Base-by-base conservation (phyloP, 176 grass and related monocot species). In the Carex scoparia region DNA sequence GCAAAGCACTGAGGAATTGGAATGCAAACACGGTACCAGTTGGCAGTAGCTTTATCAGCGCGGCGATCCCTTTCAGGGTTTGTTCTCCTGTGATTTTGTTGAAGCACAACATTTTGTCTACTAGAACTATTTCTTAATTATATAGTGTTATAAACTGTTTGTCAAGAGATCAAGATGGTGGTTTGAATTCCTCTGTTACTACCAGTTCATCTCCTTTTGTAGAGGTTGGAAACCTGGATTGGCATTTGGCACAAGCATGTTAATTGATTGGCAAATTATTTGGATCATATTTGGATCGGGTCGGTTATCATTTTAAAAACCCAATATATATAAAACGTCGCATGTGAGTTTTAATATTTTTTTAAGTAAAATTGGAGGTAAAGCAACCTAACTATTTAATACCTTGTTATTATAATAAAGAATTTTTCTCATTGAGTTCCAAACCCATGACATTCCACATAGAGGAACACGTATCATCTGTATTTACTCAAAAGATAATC, bases 1-100 rank as follows among this genome's bases (percentile, higher is more conserved):
- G 65, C 40, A 87, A 18, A 32, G 80, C 79, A 35, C 54, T 55
- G 79, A 87, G 79, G 56, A 87, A 75, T 38, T 84, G 80, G 57
- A 74, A 87, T 11, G 35, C 70, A 27, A 83, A 73, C 8, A 23
- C 65, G 0, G 80, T 87, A 28, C 85, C 85, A 11, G 40, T 80
- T 18, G 77, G 85, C 4, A 87, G 65, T 8, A 87, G 75, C 49
- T 62, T 81, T 55, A 87, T 69, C 8, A 87, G 62, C 54, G 71
- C 40, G 28, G 65, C 85, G 4, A 87, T 67, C 28, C 74, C 74
- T 56, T 78, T 78, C 14, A 78, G 74, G 28, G 51, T 33, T 2
- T 78, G 3, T 1, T 14, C 14, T 56, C 28, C 74, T 28, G 51
- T 32, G 12, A 18, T 33, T 5, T 78, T 57, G 74, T 7, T 14